These are phyloP conservation scores for Bodo saltans DNA, from an alignment of 78 protist species.

Conservation along the genomic window DNA sequence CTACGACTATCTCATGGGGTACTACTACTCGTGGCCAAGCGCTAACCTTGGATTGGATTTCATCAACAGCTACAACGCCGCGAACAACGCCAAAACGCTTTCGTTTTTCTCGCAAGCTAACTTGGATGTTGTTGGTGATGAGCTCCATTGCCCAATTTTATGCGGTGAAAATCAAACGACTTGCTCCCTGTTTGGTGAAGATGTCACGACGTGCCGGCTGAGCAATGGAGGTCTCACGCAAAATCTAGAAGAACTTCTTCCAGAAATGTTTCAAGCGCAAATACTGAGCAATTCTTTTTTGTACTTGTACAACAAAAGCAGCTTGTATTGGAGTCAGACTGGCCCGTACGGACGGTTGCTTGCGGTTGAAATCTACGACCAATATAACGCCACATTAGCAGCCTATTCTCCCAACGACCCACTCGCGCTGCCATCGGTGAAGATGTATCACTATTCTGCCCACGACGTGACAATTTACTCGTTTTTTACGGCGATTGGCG, in stretches of 20 bases:
- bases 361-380: background rate
- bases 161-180: background rate
- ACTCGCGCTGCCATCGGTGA: too few species aligned
- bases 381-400: background rate
- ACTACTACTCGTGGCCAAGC: background rate
- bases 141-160: too few species aligned
- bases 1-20: background rate
- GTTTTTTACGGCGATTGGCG: background rate
- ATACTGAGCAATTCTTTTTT: background rate
- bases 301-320: background rate
- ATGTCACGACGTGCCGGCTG: background rate
- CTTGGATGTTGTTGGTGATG: background rate
- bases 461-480: background rate
- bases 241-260: background rate
- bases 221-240: background rate
- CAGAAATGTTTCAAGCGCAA: background rate
- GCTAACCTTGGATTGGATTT: background rate
- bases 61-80: background rate
- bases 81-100: background rate
- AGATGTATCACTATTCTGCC: background rate
- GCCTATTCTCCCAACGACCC: background rate
- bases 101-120: background rate
- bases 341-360: background rate
- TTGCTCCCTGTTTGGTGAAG: background rate
- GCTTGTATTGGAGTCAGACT: background rate